Evolutionary conservation across 1,284 basidiomycete species (phyloP).

Genomic region (Moesziomyces globuligerus): DNA sequence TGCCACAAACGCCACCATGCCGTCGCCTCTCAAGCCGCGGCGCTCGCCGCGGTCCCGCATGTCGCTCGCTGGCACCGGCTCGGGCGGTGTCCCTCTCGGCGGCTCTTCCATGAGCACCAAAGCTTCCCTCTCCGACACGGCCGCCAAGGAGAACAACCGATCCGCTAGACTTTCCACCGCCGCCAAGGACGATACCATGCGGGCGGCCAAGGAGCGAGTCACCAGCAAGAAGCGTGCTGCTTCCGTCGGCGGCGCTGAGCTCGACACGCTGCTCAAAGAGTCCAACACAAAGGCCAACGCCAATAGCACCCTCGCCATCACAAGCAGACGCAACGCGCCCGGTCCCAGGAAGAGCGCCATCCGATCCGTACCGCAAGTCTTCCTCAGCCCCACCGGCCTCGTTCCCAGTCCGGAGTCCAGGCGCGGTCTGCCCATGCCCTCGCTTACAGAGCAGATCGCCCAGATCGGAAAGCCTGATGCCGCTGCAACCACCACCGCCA

Average conservation of each 20-base stretch:
- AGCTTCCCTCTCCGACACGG: slow-evolving; percentile 10
- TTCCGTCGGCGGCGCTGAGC: slow-evolving; percentile 40
- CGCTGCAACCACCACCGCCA: background rate
- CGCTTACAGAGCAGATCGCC: slow-evolving; percentile 40
- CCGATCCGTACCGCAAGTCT: slow-evolving; percentile 56
- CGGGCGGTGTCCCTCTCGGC: slow-evolving; percentile 35
- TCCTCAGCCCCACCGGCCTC: slow-evolving; percentile 57
- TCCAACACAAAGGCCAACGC: slow-evolving; percentile 29
- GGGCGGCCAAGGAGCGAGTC: slow-evolving; percentile 31
- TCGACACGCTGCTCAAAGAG: slow-evolving; percentile 41
- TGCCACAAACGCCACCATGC: slow-evolving; percentile 17
- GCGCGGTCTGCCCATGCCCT: slow-evolving; percentile 33
- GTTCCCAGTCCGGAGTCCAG: slow-evolving; percentile 51
- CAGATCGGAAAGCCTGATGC: slow-evolving; percentile 31
- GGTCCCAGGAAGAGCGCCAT: slow-evolving; percentile 59
- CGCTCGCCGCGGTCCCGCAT: slow-evolving; percentile 42
- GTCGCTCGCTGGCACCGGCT: slow-evolving; percentile 44
- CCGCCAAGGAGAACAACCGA: slow-evolving; percentile 40
- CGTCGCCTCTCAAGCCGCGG: slow-evolving; percentile 46
- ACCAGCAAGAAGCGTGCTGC: slow-evolving; percentile 44
- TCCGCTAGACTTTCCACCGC: slow-evolving; percentile 21
- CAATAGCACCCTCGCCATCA: slow-evolving; percentile 17
- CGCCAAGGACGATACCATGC: slow-evolving; percentile 37
- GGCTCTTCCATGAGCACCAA: slow-evolving; percentile 47
- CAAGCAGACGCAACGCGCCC: slow-evolving; percentile 47